Conservation (phyloP, 108 stramenopile species). For the Nitzschia palea region DNA sequence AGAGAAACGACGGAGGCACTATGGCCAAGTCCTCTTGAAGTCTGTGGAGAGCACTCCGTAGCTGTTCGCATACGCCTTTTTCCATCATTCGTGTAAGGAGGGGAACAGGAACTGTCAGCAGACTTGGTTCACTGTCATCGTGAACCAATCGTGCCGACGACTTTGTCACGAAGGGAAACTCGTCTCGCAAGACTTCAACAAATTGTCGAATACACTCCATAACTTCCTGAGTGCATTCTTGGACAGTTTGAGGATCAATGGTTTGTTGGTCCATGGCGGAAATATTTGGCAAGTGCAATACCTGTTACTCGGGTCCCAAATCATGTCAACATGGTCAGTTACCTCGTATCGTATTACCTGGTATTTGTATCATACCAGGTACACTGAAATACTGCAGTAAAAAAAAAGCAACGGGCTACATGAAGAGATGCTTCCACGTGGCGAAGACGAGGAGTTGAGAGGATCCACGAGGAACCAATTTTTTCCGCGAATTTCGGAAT, state of each 20-base stretch:
- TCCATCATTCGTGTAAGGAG: slow-evolving; percentile 16
- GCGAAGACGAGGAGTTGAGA: no score
- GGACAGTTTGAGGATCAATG: neutral
- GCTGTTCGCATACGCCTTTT: neutral
- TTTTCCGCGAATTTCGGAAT: no score
- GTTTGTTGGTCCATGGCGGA: neutral
- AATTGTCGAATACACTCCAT: slow-evolving; percentile 5
- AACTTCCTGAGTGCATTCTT: slow-evolving; percentile 12
- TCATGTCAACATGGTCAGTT: no score
- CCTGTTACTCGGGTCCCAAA: no score
- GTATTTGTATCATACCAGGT: no score
- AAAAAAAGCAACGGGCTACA: no score
- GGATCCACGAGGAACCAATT: no score
- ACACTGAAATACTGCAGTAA: no score
- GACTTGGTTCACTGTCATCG: neutral
- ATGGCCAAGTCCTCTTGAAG: neutral
- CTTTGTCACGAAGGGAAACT: slow-evolving; percentile 18
- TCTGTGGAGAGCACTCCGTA: neutral
- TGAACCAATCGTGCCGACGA: neutral
- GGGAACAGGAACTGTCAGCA: neutral
- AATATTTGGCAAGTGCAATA: no score
- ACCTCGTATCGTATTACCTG: no score
- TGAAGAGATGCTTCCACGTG: no score
- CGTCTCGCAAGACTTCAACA: slow-evolving; percentile 19
- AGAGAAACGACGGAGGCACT: no score